Evolutionary conservation across 208 protist species (phyloP), one percentile per base, ranked within the genome.

Genomic region (Novymonas esmeraldas): DNA sequence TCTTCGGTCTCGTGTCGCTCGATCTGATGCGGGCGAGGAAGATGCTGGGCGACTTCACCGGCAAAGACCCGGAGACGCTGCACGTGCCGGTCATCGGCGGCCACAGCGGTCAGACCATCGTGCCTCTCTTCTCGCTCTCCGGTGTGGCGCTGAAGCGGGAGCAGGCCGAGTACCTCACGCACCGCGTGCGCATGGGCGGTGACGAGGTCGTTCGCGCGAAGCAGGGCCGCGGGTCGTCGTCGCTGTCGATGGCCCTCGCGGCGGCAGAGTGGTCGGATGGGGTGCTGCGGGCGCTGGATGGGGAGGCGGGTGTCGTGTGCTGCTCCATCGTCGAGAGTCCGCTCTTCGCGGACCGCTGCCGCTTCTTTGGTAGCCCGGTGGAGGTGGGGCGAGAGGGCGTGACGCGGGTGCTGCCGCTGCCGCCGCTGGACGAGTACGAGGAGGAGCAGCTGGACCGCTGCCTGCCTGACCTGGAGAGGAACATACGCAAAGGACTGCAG

Each of bases 91-190:
- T 98, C 26, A 78, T 98, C 56, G 97, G 95, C 22, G 95, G 97
- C 9, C 95, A 98, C 72, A 92, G 92, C 63, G 95, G 95, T 20
- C 79, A 81, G 28, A 98, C 95, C 55, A 97, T 98, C 65, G 81
- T 98, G 4, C 96, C 93, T 18, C 76, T 98, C n/a, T 82, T 97
- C 59, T 98, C 93, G 2, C 80, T 85, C 60, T 73, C 78, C 16
- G 82, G 79, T 9, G 64, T 79, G 22, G 24, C 75, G 36, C 59
- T 89, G 36, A 56, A 56, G 24, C 65, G 80, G 9, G 73, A 76
- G 7, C 70, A 94, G 69, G 71, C 83, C 26, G 81, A 83, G 73
- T 72, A 74, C 33, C 60, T 96, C 28, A 90, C 84, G 6, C 73
- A 93, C 46, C 85, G 86, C 29, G 73, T 94, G 69, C 84, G 88